Base-by-base conservation (phyloP, 768 basidiomycete genomes). In the Auricularia sp. region DNA sequence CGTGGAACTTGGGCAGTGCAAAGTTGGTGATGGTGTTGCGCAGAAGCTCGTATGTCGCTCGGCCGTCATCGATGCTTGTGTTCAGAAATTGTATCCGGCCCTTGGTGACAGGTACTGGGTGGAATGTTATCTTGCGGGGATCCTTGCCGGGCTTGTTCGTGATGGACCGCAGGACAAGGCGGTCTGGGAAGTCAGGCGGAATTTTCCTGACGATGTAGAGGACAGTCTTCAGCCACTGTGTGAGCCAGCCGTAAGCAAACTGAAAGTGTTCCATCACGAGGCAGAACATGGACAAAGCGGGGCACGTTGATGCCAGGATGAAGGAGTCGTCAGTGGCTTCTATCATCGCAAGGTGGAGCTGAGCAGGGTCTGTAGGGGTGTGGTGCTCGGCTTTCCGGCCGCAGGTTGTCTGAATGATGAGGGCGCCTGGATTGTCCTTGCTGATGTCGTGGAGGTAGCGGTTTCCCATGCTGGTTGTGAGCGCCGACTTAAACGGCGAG, bases 401-500 rank as follows among this genome's bases (percentile, higher is more conserved):
- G 47, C 16, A 13, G 6, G 6, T 8, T 6, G 16, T 51, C 21
- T 16, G 47, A 13, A 51, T 6, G 16, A 18, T 2, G 6, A 51
- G 47, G 11, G 47, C 16, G 14, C 47, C 47, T 6, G 47, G 11
- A 16, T 51, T 51, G 11, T 10, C 47, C 6, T 16, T 10, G 47
- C 11, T 18, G 47, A 51, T 10, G 67, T 72, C 72, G 18, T 62
- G n/a, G 2, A 71, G 63, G 33, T 66, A 75, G 4, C 64, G 65
- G 21, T 70, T 63, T 3, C 67, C 70, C 2, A 73, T 35, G 59
- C 71, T 71, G 1, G 70, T 72, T 16, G 73, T 74, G 18, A 72
- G 68, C 10, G 69, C 69, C 8, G 67, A 75, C 58, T 72, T 76
- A 14, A 72, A 63, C 3, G 72, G 71, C 3, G 73, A 74, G 0